Percentiles rank a stretch among this genome's conserved stretches.
Evolutionary conservation across 495 filamentous ascomycete species (phyloP).

Genomic region (Sphaerosporella brunnea): DNA sequence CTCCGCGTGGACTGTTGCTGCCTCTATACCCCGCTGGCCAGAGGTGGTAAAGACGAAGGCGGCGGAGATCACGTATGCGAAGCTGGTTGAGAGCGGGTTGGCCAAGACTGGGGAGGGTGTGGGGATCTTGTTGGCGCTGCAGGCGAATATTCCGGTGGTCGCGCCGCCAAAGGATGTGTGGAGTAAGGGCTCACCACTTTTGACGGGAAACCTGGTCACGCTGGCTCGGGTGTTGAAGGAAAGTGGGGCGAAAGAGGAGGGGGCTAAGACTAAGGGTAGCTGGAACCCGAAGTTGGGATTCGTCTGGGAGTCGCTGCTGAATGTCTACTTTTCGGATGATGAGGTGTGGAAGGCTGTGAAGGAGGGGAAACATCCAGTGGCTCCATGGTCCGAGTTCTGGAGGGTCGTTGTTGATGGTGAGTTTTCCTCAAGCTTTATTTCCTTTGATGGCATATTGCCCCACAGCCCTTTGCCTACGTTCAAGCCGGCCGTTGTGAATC

Average conservation of each 20-base stretch:
- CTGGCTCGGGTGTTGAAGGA: constrained; percentile 68
- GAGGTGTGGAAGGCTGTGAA: constrained; percentile 26
- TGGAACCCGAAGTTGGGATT: constrained; percentile 73
- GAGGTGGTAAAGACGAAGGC: constrained; percentile 23
- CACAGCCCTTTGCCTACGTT: constrained; percentile 10
- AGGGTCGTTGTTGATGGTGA: constrained; percentile 69
- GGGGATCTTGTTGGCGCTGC: constrained; percentile 63
- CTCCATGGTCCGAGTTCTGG: constrained; percentile 66
- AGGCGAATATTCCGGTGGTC: constrained; percentile 44
- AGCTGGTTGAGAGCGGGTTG: constrained; percentile 43
- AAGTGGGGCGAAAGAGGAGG: constrained; percentile 39
- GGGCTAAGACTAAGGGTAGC: constrained; percentile 38
- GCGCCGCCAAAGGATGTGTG: constrained; percentile 52
- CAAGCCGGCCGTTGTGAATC: constrained; percentile 8
- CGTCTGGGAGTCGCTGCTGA: constrained; percentile 65
- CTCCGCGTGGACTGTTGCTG: constrained; percentile 48
- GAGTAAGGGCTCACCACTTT: constrained; percentile 54
- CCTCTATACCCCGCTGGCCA: constrained; percentile 9
- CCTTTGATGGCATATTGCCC: background rate
- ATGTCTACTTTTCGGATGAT: constrained; percentile 30
- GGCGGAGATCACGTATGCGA: constrained; percentile 43
- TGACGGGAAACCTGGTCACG: constrained; percentile 38
- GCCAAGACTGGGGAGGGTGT: constrained; percentile 69
- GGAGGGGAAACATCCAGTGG: constrained; percentile 25
- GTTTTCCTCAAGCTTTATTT: constrained; percentile 29